Evolutionary conservation across 805 yeast species (phyloP).

Genomic region (Tetrapisispora pingtungensis): DNA sequence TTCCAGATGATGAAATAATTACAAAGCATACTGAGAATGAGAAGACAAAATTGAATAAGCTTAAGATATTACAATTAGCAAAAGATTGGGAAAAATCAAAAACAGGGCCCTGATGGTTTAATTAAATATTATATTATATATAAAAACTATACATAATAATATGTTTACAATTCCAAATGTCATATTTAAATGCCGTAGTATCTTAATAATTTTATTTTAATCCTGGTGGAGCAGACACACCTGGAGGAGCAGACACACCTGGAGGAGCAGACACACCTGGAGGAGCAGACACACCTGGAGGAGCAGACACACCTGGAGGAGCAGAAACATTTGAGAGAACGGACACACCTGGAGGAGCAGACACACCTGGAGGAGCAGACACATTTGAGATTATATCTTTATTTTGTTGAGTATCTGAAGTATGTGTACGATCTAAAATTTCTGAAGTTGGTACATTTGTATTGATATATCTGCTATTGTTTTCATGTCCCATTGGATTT

Average conservation of each 20-base stretch:
- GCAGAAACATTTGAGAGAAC: neutral
- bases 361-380: neutral
- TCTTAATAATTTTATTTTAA: neutral
- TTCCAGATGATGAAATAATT: constrained; percentile 45
- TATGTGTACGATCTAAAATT: too few species aligned
- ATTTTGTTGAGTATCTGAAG: too few species aligned
- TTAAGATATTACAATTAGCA: constrained; percentile 38
- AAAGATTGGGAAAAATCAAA: constrained; percentile 35
- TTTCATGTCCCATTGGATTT: too few species aligned
- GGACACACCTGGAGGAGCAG: neutral
- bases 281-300: constrained; percentile 4
- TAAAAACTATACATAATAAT: neutral
- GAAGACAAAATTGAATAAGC: constrained; percentile 16
- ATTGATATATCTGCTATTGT: too few species aligned
- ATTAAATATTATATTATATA: too few species aligned
- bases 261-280: constrained; percentile 8
- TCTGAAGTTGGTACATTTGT: too few species aligned
- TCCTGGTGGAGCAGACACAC: constrained; percentile 18
- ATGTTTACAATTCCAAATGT: neutral
- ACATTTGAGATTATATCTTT: too few species aligned
- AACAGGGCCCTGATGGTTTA: neutral
- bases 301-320: neutral
- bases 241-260: constrained; percentile 9
- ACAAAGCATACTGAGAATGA: too few species aligned
- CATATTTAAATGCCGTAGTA: neutral